phyloP scores from a whole-genome alignment of 768 basidiomycete species.

The Mycena rosella region DNA sequence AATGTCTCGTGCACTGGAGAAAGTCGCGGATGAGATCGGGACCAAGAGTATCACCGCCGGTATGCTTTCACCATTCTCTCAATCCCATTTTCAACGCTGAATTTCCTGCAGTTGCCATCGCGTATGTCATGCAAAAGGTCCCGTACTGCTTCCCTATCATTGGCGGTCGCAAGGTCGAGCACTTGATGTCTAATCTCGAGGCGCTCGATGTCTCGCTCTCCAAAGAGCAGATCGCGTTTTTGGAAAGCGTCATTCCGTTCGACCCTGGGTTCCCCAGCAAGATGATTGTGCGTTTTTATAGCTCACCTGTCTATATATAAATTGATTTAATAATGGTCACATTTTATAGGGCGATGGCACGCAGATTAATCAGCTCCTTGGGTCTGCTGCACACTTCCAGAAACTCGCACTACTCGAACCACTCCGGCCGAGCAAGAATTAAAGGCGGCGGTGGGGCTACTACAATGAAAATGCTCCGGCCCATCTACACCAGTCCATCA shows the following conservation, averaged over 20 bases:
- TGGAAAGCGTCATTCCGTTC: conserved; percentile 60
- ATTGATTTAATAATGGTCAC: not conserved
- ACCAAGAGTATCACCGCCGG: conserved; percentile 43
- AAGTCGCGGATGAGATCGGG: conserved; percentile 56
- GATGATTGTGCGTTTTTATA: conserved; percentile 47
- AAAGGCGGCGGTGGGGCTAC: not conserved
- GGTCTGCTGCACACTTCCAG: not conserved
- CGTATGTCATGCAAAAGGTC: conserved; percentile 65
- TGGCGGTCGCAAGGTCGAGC: conserved; percentile 18
- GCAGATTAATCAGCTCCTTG: not conserved
- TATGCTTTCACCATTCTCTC: not conserved
- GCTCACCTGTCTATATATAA: not conserved
- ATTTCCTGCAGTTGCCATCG: conserved; percentile 57
- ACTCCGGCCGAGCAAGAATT: conserved; percentile 39
- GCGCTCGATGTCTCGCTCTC: conserved; percentile 57
- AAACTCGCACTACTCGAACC: conserved; percentile 1
- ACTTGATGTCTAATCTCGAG: conserved; percentile 6
- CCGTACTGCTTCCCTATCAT: conserved; percentile 14
- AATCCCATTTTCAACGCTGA: no score
- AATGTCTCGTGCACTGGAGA: conserved; percentile 51
- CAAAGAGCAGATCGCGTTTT: conserved; percentile 56
- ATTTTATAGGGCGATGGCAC: conserved; percentile 6
- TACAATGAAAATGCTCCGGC: no score
- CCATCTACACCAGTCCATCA: no score
- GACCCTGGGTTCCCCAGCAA: conserved; percentile 59